Evolutionary conservation across 2,329 filamentous ascomycete genomes (phyloP), one percentile per base, ranked within the genome.

Genomic region (Penicillium capsulatum): DNA sequence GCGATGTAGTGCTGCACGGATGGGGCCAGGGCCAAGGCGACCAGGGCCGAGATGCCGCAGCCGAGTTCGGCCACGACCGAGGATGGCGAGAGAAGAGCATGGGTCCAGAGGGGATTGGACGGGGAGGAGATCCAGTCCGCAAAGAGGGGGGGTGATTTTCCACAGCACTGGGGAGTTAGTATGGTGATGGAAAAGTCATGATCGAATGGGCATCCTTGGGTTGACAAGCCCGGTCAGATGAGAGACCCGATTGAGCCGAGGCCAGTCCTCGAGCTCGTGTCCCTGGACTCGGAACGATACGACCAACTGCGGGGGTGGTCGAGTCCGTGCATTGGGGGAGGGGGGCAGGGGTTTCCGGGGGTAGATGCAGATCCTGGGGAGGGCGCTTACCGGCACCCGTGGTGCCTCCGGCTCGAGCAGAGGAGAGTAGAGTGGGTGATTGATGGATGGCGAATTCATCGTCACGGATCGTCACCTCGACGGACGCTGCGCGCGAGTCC

Each of bases 121-220:
- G 47, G 41, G 3, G 75, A 73, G 22, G 80, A 73, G 31, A 97
- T 75, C 88, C 88, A 97, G 49, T 79, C 71, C 15, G 90, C 86
- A 58, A 97, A 81, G 31, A 81, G 71, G 7, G 90, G n/a, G 88
- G 0, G 88, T 91, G 51, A 95, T 84, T 64, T 86, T 89, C 92
- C 92, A 98, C 7, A 97, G 72, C 13, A 95, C 89, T 84, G 28
- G 36, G 19, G 19, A 22, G 19, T 22, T 22, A 22, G 19, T 22
- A 22, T 22, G 9, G 19, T n/a, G n/a, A n/a, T n/a, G n/a, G n/a
- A n/a, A n/a, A n/a, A n/a, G n/a, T n/a, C n/a, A n/a, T n/a, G n/a
- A n/a, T n/a, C n/a, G n/a, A n/a, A n/a, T n/a, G n/a, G n/a, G n/a
- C n/a, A n/a, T n/a, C n/a, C n/a, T n/a, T 9, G 19, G 9, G 19